These are phyloP conservation scores for Primulina huaijiensis DNA, from an alignment of 257 asterid species.

Conservation along the genomic window DNA sequence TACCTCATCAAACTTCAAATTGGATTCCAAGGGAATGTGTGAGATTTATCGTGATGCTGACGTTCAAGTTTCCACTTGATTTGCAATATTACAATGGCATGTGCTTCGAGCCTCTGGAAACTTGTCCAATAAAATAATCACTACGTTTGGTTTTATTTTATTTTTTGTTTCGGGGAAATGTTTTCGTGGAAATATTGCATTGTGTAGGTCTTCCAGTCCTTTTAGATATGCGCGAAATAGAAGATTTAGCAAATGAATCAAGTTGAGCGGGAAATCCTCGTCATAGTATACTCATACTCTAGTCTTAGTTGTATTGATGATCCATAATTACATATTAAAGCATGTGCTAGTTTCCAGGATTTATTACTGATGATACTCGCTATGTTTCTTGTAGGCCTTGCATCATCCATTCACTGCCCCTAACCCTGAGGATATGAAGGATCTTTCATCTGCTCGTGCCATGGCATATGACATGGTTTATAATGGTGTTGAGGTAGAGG, in stretches of 20 bases:
- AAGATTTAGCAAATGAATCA: background rate
- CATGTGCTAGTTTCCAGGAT: slow-evolving; percentile 5
- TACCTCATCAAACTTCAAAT: background rate
- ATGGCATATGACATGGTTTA: slow-evolving; percentile 98
- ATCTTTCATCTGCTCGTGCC: slow-evolving; percentile 91
- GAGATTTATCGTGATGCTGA: background rate
- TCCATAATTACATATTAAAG: background rate
- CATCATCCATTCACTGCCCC: slow-evolving; percentile 99
- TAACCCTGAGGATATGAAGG: slow-evolving; percentile 81
- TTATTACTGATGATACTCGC: background rate
- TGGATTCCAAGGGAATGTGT: background rate
- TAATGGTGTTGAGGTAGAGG: slow-evolving; percentile 89
- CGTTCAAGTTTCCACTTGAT: too few relatives aligned
- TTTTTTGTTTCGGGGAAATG: background rate
- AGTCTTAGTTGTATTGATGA: background rate
- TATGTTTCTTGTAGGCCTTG: slow-evolving; percentile 58
- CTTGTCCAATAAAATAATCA: background rate
- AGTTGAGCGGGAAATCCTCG: background rate
- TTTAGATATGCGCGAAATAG: background rate
- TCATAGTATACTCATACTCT: background rate
- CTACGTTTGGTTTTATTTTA: background rate
- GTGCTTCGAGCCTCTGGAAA: background rate
- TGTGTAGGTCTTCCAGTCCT: background rate
- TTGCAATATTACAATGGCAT: background rate
- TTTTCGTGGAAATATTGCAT: background rate